Evolutionary conservation across 106 monocot genomes (phyloP).

Genomic region (Dioscorea zingiberensis): DNA sequence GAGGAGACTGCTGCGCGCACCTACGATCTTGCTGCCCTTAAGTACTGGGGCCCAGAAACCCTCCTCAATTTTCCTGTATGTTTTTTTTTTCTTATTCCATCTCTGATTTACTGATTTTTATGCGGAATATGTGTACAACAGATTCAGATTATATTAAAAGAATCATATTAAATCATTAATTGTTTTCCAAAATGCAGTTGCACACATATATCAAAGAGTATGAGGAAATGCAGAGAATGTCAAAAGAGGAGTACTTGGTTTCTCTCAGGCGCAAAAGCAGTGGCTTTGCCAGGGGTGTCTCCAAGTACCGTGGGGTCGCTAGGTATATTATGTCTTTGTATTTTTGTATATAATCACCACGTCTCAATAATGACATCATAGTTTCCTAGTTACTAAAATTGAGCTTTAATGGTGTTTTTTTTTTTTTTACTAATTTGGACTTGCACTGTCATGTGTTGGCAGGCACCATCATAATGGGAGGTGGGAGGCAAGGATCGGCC

Average conservation of each 20-base stretch:
- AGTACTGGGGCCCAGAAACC: constrained; percentile 58
- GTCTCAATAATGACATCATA: too few relatives aligned
- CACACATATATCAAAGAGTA: constrained; percentile 23
- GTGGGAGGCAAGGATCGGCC: constrained; percentile 77
- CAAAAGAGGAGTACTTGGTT: constrained; percentile 46
- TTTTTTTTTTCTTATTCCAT: not conserved
- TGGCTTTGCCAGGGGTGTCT: constrained; percentile 86
- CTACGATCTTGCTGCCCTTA: constrained; percentile 70
- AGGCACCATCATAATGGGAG: constrained; percentile 77
- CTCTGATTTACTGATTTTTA: not conserved
- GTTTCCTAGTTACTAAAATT: too few relatives aligned
- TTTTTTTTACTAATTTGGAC: not conserved
- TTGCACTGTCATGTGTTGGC: too few relatives aligned
- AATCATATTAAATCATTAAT: not conserved
- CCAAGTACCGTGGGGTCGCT: constrained; percentile 91
- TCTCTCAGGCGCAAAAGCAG: constrained; percentile 78
- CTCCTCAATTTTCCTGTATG: constrained; percentile 67
- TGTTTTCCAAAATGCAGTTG: constrained; percentile 8
- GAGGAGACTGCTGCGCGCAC: constrained; percentile 64
- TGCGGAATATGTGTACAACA: not conserved
- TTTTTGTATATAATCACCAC: too few relatives aligned
- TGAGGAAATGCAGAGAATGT: constrained; percentile 29
- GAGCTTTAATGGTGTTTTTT: not conserved
- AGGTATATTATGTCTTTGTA: constrained; percentile 25
- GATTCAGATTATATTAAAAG: too few relatives aligned